A percentile compares a stretch with the other conserved stretches of the same genome.
These are phyloP conservation scores for Fusarium poae DNA, from an alignment of 2,329 filamentous ascomycete species.

Conservation along the genomic window DNA sequence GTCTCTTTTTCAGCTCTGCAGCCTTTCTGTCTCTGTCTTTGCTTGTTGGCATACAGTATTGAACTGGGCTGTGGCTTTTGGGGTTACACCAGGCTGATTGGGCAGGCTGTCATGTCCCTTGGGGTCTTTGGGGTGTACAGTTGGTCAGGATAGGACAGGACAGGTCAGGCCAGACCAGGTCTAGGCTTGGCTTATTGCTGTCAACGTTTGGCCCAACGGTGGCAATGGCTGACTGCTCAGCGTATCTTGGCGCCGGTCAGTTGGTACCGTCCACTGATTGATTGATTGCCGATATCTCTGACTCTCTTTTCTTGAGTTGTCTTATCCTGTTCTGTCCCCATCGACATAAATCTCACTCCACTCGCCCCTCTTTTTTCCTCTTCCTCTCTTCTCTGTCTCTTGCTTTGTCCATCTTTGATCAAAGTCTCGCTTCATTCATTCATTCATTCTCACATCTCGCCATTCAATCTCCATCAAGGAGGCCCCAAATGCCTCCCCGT, in stretches of 20 bases:
- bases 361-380: constrained; percentile 31
- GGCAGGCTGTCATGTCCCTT: not conserved
- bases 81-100: constrained; percentile 1
- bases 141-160: not conserved
- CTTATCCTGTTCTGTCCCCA: constrained; percentile 3
- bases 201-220: not conserved
- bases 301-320: not conserved
- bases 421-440: constrained; percentile 1
- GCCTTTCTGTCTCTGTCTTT: not conserved
- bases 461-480: not conserved
- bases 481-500: constrained; percentile 23
- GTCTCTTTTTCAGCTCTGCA: constrained; percentile 2
- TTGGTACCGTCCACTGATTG: not conserved
- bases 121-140: too few relatives aligned
- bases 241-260: not conserved
- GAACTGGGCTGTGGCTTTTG: constrained; percentile 4
- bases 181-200: not conserved
- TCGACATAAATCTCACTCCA: constrained; percentile 12
- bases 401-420: not conserved
- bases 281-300: constrained; percentile 2
- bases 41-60: not conserved
- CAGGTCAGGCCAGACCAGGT: not conserved
- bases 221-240: constrained; percentile 1
- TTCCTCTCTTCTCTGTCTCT: not conserved
- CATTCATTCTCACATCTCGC: not conserved